phyloP scores from a whole-genome alignment of 2,329 filamentous ascomycete genomes.

The Pseudogymnoascus sp. region DNA sequence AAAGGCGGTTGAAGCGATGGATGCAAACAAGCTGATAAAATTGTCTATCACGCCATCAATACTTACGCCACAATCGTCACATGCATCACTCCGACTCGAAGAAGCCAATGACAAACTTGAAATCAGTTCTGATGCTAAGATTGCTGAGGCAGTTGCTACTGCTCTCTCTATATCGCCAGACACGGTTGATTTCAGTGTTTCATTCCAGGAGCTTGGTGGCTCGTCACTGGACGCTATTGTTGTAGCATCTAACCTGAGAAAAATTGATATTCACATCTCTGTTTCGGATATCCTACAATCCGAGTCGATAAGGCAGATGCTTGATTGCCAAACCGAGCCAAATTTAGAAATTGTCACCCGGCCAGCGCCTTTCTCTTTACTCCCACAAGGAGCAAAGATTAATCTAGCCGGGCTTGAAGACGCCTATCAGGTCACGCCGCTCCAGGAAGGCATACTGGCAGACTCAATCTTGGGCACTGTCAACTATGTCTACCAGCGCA shows the following conservation, averaged over 20 bases:
- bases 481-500: conserved; percentile 27
- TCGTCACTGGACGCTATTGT: neutral
- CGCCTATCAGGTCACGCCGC: conserved; percentile 29
- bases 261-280: neutral
- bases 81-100: neutral
- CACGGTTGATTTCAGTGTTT: neutral
- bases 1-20: neutral
- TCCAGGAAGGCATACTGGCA: conserved; percentile 32
- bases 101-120: neutral
- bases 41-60: neutral
- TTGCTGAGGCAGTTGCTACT: neutral
- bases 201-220: conserved; percentile 1
- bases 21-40: conserved; percentile 2
- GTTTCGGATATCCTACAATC: neutral
- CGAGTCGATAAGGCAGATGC: neutral
- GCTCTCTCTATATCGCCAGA: neutral
- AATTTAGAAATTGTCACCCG: neutral
- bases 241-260: neutral
- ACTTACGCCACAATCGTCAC: neutral
- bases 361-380: neutral
- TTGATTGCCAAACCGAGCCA: neutral
- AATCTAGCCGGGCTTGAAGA: conserved; percentile 24
- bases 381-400: conserved; percentile 4
- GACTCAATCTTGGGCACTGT: conserved; percentile 25
- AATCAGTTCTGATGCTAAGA: neutral